phyloP scores from a whole-genome alignment of 1,284 basidiomycete species.

The Ganoderma sinense region DNA sequence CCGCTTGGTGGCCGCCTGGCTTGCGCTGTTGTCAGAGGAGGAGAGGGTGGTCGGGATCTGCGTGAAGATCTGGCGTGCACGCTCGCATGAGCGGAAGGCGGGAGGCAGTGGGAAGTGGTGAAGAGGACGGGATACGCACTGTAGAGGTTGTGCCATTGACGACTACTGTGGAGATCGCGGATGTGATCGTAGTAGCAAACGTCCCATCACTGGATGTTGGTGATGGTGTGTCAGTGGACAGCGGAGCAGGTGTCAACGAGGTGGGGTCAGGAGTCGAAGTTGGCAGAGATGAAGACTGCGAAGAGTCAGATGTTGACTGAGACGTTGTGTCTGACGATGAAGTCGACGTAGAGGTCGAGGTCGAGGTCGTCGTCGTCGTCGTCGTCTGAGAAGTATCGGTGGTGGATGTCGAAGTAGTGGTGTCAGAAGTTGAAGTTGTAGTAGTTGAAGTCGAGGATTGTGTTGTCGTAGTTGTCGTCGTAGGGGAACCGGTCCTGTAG shows the following conservation, averaged over 20 bases:
- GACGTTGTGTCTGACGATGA: constrained; percentile 13
- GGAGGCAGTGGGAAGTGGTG: neutral
- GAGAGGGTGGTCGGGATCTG: constrained; percentile 31
- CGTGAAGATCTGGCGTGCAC: constrained; percentile 17
- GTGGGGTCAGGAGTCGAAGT: constrained; percentile 15
- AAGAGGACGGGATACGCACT: constrained; percentile 8
- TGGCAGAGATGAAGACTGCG: constrained; percentile 14
- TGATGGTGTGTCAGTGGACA: constrained; percentile 23
- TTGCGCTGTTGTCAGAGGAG: neutral
- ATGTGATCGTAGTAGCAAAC: constrained; percentile 23
- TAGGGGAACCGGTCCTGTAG: neutral
- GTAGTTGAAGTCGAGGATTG: neutral
- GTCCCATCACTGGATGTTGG: constrained; percentile 10
- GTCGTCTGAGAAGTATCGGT: neutral
- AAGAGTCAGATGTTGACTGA: neutral
- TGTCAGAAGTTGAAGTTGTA: neutral
- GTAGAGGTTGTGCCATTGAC: constrained; percentile 27
- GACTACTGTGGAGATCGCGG: constrained; percentile 25
- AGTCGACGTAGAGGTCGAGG: neutral
- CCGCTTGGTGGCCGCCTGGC: constrained; percentile 36
- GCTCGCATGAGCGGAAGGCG: neutral
- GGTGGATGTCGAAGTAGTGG: neutral
- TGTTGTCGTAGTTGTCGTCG: neutral
- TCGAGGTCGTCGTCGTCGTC: neutral
- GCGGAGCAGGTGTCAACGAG: constrained; percentile 19